Conservation (phyloP, 2,329 filamentous ascomycete genomes). For the Aspergillus brasiliensis region DNA sequence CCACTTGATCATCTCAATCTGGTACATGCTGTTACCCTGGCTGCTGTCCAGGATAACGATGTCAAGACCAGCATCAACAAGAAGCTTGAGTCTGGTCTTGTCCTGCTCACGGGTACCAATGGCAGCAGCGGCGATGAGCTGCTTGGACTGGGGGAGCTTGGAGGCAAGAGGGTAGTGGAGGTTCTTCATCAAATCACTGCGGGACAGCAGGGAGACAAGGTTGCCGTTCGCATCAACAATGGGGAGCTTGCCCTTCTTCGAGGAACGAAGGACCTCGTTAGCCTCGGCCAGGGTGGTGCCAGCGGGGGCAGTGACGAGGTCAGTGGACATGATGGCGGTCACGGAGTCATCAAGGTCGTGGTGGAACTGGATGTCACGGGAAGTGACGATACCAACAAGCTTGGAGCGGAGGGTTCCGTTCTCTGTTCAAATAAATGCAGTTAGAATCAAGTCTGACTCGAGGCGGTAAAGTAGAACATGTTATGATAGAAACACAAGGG, state of each 20-base stretch:
- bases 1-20: conserved; percentile 97
- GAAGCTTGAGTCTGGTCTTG: conserved; percentile 78
- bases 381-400: conserved; percentile 95
- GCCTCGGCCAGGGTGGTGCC: conserved; percentile 85
- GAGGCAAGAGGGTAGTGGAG: conserved; percentile 94
- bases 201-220: conserved; percentile 86
- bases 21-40: conserved; percentile 98
- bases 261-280: conserved; percentile 88
- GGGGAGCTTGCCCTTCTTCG: conserved; percentile 97
- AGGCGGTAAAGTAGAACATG: background rate
- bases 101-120: conserved; percentile 95
- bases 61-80: conserved; percentile 93
- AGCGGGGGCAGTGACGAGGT: conserved; percentile 82
- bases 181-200: conserved; percentile 98
- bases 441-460: conserved; percentile 19
- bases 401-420: conserved; percentile 91
- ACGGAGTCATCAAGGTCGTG: conserved; percentile 71
- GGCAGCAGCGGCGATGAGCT: conserved; percentile 91
- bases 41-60: conserved; percentile 94
- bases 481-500: background rate
- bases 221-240: conserved; percentile 84
- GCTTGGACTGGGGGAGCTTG: conserved; percentile 95
- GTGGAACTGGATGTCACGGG: conserved; percentile 97
- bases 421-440: conserved; percentile 58
- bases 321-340: conserved; percentile 90